A percentile compares a stretch with the other conserved stretches of the same genome.
Conservation (phyloP, 2,329 filamentous ascomycete species). For the Alternaria triticimaculans region DNA sequence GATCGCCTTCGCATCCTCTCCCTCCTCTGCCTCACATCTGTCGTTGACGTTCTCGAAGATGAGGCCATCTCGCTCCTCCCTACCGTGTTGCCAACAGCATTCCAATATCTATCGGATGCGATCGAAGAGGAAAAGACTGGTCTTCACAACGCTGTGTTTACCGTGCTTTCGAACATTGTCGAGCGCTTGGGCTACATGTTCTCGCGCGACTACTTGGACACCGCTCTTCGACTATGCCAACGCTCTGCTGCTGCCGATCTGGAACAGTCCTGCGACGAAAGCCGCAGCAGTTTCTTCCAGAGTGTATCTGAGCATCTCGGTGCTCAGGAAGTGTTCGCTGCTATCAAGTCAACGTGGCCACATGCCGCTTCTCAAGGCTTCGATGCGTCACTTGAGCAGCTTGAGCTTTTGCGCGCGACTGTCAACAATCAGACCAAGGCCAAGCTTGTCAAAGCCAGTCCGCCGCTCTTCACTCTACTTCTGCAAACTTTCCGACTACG, state of each 20-base stretch:
- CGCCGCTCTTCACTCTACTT: slow-evolving; percentile 68
- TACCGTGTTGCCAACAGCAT: slow-evolving; percentile 72
- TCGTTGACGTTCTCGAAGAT: slow-evolving; percentile 86
- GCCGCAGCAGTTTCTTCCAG: slow-evolving; percentile 72
- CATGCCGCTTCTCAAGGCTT: slow-evolving; percentile 68
- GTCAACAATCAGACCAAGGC: slow-evolving; percentile 82
- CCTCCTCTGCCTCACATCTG: slow-evolving; percentile 85
- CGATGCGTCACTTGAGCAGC: slow-evolving; percentile 65
- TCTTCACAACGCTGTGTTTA: slow-evolving; percentile 82
- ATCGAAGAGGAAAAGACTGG: slow-evolving; percentile 62
- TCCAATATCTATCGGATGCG: slow-evolving; percentile 73
- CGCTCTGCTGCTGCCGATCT: slow-evolving; percentile 70
- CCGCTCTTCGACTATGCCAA: slow-evolving; percentile 74
- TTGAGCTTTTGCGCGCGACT: slow-evolving; percentile 72
- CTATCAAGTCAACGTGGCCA: slow-evolving; percentile 75
- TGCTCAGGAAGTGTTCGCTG: slow-evolving; percentile 75
- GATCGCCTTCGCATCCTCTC: slow-evolving; percentile 78
- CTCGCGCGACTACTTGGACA: slow-evolving; percentile 74
- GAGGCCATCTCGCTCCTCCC: slow-evolving; percentile 85
- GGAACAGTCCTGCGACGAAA: slow-evolving; percentile 67
- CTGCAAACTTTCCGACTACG: slow-evolving; percentile 70
- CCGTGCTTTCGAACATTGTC: slow-evolving; percentile 78
- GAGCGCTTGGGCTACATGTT: slow-evolving; percentile 91
- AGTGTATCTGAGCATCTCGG: slow-evolving; percentile 80
- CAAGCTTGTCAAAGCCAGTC: slow-evolving; percentile 76